Evolutionary conservation across 495 filamentous ascomycete species (phyloP).

Genomic region (Lasiosphaeriaceae sp.): DNA sequence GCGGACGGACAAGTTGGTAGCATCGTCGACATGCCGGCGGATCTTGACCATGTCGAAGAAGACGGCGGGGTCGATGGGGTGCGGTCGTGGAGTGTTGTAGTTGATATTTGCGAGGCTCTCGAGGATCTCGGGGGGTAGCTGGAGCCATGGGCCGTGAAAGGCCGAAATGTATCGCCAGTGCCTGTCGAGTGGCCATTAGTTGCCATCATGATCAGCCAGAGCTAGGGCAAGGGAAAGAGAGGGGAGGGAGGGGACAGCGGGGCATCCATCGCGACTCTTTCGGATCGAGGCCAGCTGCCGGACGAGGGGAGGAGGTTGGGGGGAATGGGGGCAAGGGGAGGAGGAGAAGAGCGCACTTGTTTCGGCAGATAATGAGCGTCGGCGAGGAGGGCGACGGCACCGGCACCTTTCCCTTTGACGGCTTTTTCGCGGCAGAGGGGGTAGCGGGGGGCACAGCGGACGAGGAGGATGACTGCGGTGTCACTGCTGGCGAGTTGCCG

Average conservation of each 20-base stretch:
- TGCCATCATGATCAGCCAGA: background rate
- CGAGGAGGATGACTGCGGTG: background rate
- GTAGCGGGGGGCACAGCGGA: background rate
- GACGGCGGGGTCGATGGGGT: conserved; percentile 72
- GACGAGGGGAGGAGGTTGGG: too few species aligned
- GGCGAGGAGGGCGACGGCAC: conserved; percentile 3
- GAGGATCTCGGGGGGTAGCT: conserved; percentile 75
- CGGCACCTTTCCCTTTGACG: conserved; percentile 10
- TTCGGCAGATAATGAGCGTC: conserved; percentile 18
- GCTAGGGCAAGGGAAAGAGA: too few species aligned
- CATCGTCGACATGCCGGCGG: conserved; percentile 69
- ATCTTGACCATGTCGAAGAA: conserved; percentile 83
- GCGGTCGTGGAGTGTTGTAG: conserved; percentile 68
- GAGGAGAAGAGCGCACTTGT: conserved; percentile 8
- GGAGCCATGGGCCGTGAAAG: conserved; percentile 83
- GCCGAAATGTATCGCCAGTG: conserved; percentile 82
- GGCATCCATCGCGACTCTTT: too few species aligned
- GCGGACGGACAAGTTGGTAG: conserved; percentile 69
- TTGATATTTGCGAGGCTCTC: conserved; percentile 74
- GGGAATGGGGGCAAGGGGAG: too few species aligned
- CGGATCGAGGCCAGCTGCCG: too few species aligned
- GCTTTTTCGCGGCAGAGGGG: conserved; percentile 7
- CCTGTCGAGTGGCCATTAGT: conserved; percentile 32
- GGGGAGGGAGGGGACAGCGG: too few species aligned
- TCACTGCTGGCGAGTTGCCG: background rate